A percentile compares a stretch with the other conserved stretches of the same genome.
phyloP scores from a whole-genome alignment of 192 early-diverging fungal species.

The Helicostylum pulchrum region DNA sequence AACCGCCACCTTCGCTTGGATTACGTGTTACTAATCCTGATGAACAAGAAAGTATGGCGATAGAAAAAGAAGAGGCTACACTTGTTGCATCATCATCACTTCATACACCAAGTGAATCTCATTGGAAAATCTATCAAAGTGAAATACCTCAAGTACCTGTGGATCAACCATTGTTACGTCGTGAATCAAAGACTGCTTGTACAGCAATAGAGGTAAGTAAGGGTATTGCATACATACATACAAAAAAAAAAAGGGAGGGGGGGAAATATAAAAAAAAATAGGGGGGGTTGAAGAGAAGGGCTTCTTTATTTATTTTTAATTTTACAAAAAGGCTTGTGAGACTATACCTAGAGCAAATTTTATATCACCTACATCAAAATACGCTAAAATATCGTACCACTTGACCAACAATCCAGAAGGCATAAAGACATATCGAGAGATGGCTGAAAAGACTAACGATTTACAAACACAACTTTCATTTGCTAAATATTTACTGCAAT shows the following conservation, averaged over 20 bases:
- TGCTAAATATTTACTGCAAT: constrained; percentile 75
- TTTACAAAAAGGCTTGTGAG: not conserved
- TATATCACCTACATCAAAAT: constrained; percentile 10
- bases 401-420: constrained; percentile 22
- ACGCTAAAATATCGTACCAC: constrained; percentile 22
- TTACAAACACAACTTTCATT: constrained; percentile 65
- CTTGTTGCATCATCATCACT: not conserved
- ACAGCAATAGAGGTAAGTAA: not conserved
- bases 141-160: too few species aligned
- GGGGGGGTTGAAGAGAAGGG: too few species aligned
- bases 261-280: not conserved
- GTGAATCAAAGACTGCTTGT: not conserved
- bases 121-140: not conserved
- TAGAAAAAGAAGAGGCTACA: not conserved
- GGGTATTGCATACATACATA: not conserved
- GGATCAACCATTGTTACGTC: not conserved
- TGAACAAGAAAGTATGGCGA: not conserved
- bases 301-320: not conserved
- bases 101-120: not conserved
- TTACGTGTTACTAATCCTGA: constrained; percentile 10
- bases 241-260: not conserved
- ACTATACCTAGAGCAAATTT: not conserved
- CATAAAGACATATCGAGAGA: constrained; percentile 67
- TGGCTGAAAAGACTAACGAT: constrained; percentile 75
- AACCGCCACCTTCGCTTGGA: not conserved